Conservation (phyloP, 352 stramenopile genomes). For the Phytopythium ostracodes region DNA sequence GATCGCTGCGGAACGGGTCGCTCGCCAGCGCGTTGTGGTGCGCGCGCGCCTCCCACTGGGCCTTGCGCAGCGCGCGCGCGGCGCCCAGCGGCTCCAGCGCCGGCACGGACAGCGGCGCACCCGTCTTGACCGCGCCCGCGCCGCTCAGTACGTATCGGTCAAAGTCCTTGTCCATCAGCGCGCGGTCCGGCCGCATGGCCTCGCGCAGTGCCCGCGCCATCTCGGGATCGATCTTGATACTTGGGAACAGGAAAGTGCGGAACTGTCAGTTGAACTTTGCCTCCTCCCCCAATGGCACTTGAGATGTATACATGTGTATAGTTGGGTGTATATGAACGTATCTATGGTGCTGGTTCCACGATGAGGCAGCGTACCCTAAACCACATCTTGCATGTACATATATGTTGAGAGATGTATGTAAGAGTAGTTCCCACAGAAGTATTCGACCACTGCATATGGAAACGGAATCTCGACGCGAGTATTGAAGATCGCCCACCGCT, state of each 20-base stretch:
- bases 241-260: conserved; percentile 1
- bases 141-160: conserved; percentile 65
- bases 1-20: conserved; percentile 50
- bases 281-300: not conserved
- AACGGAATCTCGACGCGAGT: too few relatives aligned
- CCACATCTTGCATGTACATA: too few relatives aligned
- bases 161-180: conserved; percentile 74
- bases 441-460: too few relatives aligned
- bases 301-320: not conserved
- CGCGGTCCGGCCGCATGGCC: conserved; percentile 59
- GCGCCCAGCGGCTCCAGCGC: conserved; percentile 44
- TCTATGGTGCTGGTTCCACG: not conserved
- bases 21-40: conserved; percentile 56
- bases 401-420: too few relatives aligned
- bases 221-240: not conserved
- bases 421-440: too few relatives aligned
- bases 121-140: conserved; percentile 25
- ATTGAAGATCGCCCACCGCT: too few relatives aligned
- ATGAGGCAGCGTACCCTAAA: too few relatives aligned
- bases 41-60: conserved; percentile 70
- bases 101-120: conserved; percentile 20
- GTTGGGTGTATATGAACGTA: not conserved
- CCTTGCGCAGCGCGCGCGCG: conserved; percentile 48
- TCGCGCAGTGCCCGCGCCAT: conserved; percentile 10
- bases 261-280: not conserved